Evolutionary conservation across 169 alveolate species (phyloP), one percentile per base, ranked within the genome.

Genomic region (Eimeria acervulina): DNA sequence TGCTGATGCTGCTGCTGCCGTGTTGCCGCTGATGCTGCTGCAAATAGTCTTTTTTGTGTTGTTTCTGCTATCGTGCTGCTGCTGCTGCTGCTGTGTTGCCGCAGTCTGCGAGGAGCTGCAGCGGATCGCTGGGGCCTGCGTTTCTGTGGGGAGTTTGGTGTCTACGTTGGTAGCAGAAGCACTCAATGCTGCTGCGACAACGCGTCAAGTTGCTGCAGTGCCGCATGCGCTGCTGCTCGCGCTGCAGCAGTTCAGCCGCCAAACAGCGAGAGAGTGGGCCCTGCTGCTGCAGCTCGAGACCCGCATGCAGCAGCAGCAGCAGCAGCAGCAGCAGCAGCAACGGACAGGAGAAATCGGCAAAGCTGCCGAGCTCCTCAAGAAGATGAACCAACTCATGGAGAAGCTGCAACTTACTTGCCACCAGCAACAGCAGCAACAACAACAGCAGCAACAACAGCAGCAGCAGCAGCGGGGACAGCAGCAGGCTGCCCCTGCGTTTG

Each of bases 391-490:
- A 28, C 92, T 84, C 70, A 84, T 84, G 17, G 76, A 84, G 52
- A 55, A 36, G 52, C 92, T 84, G 76, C 92, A 84, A 51, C 92
- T 28, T 8, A 51, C 92, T 12, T 84, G 92, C 76, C 59, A 84
- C 55, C 92, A 84, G 92, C 92, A 84, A 78, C 92, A 84, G 78
- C 92, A 52, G 33, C 78, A 84, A 59, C 91, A 83, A 47, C 55
- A 12, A 12, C 5, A 7, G 12, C 90, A 80, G 70, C 44, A n/a
- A 6, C 74, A 52, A 47, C 55, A 12, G 55, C 5, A 7, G 12
- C 90, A 80, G 70, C 44, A n/a, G 23, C 74, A 52, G 19, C 92
- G 63, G 74, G 28, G 23, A 17, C 78, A 55, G 52, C 92, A 51
- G 33, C 33, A 84, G 52, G 92, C 38, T 33, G 59, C 26, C 28